These are phyloP conservation scores for Arthroderma uncinatum DNA, from an alignment of 2,329 filamentous ascomycete species.

Conservation along the genomic window DNA sequence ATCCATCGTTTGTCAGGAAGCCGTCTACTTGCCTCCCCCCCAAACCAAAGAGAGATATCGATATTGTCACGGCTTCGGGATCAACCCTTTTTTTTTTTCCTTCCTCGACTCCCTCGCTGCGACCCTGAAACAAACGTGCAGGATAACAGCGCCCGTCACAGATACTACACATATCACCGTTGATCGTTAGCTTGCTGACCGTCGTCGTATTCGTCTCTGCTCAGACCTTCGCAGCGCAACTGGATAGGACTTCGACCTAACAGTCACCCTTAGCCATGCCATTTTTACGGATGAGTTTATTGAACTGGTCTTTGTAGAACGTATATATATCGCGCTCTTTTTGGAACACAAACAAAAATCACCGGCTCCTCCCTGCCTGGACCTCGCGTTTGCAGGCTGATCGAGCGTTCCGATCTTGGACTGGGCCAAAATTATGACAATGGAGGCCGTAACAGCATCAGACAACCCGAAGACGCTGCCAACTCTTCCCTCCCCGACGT, in stretches of 20 bases:
- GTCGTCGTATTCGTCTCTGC: background rate
- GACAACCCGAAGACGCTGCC: slow-evolving; percentile 2
- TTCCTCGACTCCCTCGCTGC: background rate
- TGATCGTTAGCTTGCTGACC: background rate
- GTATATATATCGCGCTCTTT: background rate
- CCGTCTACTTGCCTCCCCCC: background rate
- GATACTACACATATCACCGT: background rate
- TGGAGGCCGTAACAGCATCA: slow-evolving; percentile 1
- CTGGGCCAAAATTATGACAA: background rate
- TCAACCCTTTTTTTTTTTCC: background rate
- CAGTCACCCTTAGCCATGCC: background rate
- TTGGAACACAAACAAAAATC: background rate
- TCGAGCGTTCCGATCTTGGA: background rate
- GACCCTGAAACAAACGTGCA: background rate
- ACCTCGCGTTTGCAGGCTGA: background rate
- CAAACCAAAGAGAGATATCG: background rate
- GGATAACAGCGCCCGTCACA: background rate
- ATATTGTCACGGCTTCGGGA: background rate
- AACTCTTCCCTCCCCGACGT: slow-evolving; percentile 6
- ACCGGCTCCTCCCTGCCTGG: background rate
- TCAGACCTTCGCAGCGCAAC: background rate
- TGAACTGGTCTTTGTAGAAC: slow-evolving; percentile 1
- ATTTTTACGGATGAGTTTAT: background rate
- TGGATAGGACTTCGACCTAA: background rate
- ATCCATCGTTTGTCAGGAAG: background rate